A percentile compares a stretch with the other conserved stretches of the same genome.
Evolutionary conservation across 2,329 filamentous ascomycete species (phyloP).

Genomic region (Epichloe aotearoae): DNA sequence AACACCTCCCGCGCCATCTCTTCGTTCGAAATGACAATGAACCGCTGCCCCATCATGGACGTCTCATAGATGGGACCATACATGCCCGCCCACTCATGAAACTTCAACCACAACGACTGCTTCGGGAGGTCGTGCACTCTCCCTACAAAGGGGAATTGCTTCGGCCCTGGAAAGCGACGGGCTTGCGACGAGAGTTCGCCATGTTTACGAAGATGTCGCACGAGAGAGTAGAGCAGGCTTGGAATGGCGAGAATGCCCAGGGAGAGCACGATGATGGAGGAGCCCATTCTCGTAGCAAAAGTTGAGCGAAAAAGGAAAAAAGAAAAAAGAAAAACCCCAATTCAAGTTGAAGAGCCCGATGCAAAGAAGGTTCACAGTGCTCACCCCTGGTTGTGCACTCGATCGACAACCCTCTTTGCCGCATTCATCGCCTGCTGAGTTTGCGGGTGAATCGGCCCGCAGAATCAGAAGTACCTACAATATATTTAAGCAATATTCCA

Average conservation of each 20-base stretch:
- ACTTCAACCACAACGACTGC: slow-evolving; percentile 36
- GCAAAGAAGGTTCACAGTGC: too few relatives aligned
- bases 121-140: slow-evolving; percentile 35
- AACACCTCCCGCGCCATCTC: slow-evolving; percentile 35
- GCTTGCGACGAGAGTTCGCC: slow-evolving; percentile 14
- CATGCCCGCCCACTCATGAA: slow-evolving; percentile 32
- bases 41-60: slow-evolving; percentile 24
- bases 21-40: slow-evolving; percentile 33
- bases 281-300: neutral
- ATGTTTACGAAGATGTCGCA: slow-evolving; percentile 22
- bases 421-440: too few relatives aligned
- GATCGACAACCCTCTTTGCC: too few relatives aligned
- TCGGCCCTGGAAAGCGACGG: slow-evolving; percentile 29
- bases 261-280: neutral
- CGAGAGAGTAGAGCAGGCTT: slow-evolving; percentile 27
- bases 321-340: neutral
- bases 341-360: neutral
- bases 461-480: too few relatives aligned
- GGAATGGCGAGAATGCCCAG: slow-evolving; percentile 19
- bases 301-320: neutral
- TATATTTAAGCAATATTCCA: too few relatives aligned
- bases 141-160: slow-evolving; percentile 33
- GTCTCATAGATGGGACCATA: slow-evolving; percentile 32
- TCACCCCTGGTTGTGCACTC: too few relatives aligned
- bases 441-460: too few relatives aligned